Percentiles rank a stretch among this genome's conserved stretches.
Conservation (phyloP, 1,139 yeast species). For the Yamadazyma dendronema region DNA sequence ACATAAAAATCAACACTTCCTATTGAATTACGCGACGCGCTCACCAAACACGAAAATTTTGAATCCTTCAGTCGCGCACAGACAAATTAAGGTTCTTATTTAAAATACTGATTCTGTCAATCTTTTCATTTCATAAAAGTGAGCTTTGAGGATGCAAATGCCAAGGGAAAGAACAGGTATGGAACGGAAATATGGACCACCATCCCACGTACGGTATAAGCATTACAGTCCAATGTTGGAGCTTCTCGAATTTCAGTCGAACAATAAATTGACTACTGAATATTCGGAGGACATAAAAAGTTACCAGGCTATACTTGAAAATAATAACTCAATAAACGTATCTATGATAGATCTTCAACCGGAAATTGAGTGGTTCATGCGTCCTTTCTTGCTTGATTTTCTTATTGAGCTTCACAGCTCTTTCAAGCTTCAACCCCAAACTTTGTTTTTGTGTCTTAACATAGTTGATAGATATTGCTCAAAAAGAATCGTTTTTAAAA, state of each 20-base stretch:
- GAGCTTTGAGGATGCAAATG: too few species aligned
- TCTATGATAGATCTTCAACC: constrained; percentile 88
- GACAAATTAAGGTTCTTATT: too few species aligned
- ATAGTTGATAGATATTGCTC: constrained; percentile 91
- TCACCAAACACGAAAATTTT: constrained; percentile 8
- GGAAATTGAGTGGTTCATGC: constrained; percentile 89
- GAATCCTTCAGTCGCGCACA: too few species aligned
- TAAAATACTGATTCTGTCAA: too few species aligned
- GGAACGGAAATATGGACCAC: constrained; percentile 53
- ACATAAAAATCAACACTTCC: neutral
- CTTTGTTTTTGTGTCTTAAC: constrained; percentile 75
- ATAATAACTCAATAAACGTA: constrained; percentile 44
- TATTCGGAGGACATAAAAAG: constrained; percentile 34
- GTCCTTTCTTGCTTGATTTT: constrained; percentile 84
- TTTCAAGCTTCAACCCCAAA: constrained; percentile 72
- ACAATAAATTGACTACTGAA: constrained; percentile 40
- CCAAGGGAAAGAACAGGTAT: too few species aligned
- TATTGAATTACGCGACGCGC: constrained; percentile 8
- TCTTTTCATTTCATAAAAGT: too few species aligned
- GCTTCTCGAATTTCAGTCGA: constrained; percentile 45
- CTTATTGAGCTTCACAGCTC: constrained; percentile 78
- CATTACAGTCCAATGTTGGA: constrained; percentile 46
- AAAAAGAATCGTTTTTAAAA: constrained; percentile 83
- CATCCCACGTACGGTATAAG: constrained; percentile 37
- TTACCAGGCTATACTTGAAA: constrained; percentile 32